phyloP scores from a whole-genome alignment of 1,139 yeast species.

The Yamadazyma jaroonii region DNA sequence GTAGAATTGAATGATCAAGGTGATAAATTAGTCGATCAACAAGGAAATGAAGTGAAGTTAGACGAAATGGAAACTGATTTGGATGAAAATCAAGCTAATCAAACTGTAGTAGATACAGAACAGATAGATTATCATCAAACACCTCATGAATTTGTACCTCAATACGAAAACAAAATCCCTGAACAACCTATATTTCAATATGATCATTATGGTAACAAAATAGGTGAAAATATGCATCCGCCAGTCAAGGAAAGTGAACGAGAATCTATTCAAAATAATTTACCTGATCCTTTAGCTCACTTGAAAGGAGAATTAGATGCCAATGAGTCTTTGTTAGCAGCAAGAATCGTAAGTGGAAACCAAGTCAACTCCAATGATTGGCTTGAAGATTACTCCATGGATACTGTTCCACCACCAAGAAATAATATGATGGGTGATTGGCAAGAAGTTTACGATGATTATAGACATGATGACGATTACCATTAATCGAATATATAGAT shows the following conservation, averaged over 20 bases:
- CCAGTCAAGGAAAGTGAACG: slow-evolving; percentile 8
- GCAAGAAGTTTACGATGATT: slow-evolving; percentile 42
- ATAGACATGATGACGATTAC: slow-evolving; percentile 38
- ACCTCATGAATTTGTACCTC: neutral
- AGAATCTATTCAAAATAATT: slow-evolving; percentile 19
- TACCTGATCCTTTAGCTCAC: slow-evolving; percentile 49
- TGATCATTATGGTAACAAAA: slow-evolving; percentile 1
- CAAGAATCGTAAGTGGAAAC: slow-evolving; percentile 41
- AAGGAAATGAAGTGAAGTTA: slow-evolving; percentile 25
- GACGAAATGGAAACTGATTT: slow-evolving; percentile 1
- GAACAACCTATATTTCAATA: neutral
- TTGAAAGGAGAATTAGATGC: slow-evolving; percentile 35
- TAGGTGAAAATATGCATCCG: neutral
- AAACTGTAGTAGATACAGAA: neutral
- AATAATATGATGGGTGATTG: slow-evolving; percentile 22
- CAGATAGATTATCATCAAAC: slow-evolving; percentile 1
- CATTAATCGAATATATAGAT: no score
- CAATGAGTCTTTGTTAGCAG: slow-evolving; percentile 37
- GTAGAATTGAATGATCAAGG: slow-evolving; percentile 38
- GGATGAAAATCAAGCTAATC: no score
- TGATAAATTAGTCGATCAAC: slow-evolving; percentile 32
- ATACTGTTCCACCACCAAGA: neutral
- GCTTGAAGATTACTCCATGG: slow-evolving; percentile 29
- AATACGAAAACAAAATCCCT: neutral
- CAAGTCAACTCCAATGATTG: slow-evolving; percentile 36